phyloP scores from a whole-genome alignment of 1,139 yeast genomes.

The Schwanniomyces etchellsii region DNA sequence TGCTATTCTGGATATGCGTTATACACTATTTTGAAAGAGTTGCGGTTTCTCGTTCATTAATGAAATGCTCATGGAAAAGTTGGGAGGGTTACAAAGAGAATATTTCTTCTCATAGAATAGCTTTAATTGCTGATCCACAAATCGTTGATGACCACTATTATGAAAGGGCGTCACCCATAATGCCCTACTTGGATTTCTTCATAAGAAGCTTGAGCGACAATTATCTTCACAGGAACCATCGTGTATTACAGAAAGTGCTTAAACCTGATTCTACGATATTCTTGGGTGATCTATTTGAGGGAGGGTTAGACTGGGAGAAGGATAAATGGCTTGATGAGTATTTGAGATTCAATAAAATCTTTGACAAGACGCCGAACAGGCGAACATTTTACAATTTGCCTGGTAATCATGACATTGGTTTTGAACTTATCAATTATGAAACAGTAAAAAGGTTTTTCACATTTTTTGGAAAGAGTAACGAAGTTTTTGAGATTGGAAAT shows the following conservation, averaged over 20 bases:
- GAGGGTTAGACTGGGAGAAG: slow-evolving; percentile 81
- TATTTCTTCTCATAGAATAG: slow-evolving; percentile 51
- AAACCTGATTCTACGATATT: slow-evolving; percentile 76
- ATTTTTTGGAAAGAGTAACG: slow-evolving; percentile 68
- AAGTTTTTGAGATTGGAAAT: slow-evolving; percentile 55
- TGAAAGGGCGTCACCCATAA: slow-evolving; percentile 45
- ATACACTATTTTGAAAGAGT: slow-evolving; percentile 60
- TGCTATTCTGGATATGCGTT: slow-evolving; percentile 43
- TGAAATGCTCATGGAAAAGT: slow-evolving; percentile 53
- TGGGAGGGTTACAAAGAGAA: slow-evolving; percentile 54
- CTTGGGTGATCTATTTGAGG: slow-evolving; percentile 90
- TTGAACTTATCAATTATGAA: slow-evolving; percentile 58
- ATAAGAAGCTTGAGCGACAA: slow-evolving; percentile 58
- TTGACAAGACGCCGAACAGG: slow-evolving; percentile 44
- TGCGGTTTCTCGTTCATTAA: slow-evolving; percentile 43
- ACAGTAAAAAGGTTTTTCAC: slow-evolving; percentile 57
- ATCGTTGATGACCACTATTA: slow-evolving; percentile 76
- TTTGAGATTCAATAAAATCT: slow-evolving; percentile 59
- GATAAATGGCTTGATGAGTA: slow-evolving; percentile 68
- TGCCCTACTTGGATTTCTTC: slow-evolving; percentile 30
- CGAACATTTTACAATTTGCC: slow-evolving; percentile 61
- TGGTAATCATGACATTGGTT: slow-evolving; percentile 96
- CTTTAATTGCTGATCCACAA: slow-evolving; percentile 89
- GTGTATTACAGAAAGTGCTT: slow-evolving; percentile 48
- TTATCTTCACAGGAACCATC: slow-evolving; percentile 75